A percentile compares a stretch with the other conserved stretches of the same genome.
Evolutionary conservation across 2,329 filamentous ascomycete species (phyloP).

Genomic region (Paracoccidioides lutzii): DNA sequence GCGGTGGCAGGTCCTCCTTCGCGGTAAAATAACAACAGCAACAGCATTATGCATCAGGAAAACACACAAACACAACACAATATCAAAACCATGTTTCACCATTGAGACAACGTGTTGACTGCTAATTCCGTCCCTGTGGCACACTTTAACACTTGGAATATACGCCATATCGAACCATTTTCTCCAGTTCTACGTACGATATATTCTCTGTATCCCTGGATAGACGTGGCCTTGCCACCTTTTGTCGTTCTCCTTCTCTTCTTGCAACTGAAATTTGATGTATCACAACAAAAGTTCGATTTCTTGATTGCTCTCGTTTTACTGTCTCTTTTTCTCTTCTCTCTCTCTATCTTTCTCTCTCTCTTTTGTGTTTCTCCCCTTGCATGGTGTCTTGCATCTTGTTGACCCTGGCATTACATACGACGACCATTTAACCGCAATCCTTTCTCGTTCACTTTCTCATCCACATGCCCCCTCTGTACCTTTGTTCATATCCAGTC

Average conservation of each 20-base stretch:
- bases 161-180: background rate
- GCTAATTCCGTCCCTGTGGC: background rate
- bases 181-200: background rate
- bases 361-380: background rate
- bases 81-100: background rate
- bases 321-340: background rate
- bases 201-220: background rate
- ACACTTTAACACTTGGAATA: too few species aligned
- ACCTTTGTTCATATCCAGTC: too few species aligned
- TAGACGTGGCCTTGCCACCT: background rate
- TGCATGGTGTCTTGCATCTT: too few species aligned
- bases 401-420: too few species aligned
- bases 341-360: too few species aligned
- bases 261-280: background rate
- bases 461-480: too few species aligned
- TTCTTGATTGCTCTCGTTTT: background rate
- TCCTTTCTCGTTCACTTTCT: too few species aligned
- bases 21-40: background rate
- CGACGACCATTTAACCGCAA: too few species aligned
- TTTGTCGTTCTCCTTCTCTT: background rate
- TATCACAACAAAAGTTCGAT: background rate
- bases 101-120: background rate
- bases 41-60: background rate
- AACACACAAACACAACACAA: too few species aligned
- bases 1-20: slow-evolving; percentile 10